phyloP scores from a whole-genome alignment of 805 yeast genomes.

The Suhomyces tanzawaensis region DNA sequence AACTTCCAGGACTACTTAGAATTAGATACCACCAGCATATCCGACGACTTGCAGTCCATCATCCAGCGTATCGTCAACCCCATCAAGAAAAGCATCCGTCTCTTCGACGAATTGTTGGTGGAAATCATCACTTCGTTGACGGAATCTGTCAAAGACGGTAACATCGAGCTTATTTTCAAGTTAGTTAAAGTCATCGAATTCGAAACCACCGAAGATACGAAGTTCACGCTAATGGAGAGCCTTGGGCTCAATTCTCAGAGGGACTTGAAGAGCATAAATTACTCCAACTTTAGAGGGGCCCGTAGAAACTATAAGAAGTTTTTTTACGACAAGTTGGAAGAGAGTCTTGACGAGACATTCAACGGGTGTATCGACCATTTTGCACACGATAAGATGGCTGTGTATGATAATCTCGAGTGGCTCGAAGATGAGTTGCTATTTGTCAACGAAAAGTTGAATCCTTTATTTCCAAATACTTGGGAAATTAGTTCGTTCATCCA shows the following conservation, averaged over 20 bases:
- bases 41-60: constrained; percentile 68
- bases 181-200: constrained; percentile 73
- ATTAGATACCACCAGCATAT: constrained; percentile 43
- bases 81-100: constrained; percentile 42
- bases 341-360: constrained; percentile 65
- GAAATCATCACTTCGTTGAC: constrained; percentile 67
- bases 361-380: constrained; percentile 58
- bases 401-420: constrained; percentile 76
- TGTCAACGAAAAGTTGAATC: constrained; percentile 56
- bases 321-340: constrained; percentile 57
- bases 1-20: constrained; percentile 77
- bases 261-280: constrained; percentile 20
- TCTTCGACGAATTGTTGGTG: constrained; percentile 62
- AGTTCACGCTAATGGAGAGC: constrained; percentile 33
- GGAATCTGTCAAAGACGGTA: constrained; percentile 70
- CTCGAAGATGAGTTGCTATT: constrained; percentile 73
- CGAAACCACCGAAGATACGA: constrained; percentile 78
- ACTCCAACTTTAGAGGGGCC: constrained; percentile 28
- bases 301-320: constrained; percentile 61
- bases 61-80: constrained; percentile 56
- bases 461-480: constrained; percentile 75
- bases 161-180: constrained; percentile 64
- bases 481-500: constrained; percentile 60
- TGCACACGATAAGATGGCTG: constrained; percentile 48
- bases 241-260: constrained; percentile 22